Evolutionary conservation across 1,284 basidiomycete genomes (phyloP), one percentile per base, ranked within the genome.

Genomic region (Pterulicium gracile): DNA sequence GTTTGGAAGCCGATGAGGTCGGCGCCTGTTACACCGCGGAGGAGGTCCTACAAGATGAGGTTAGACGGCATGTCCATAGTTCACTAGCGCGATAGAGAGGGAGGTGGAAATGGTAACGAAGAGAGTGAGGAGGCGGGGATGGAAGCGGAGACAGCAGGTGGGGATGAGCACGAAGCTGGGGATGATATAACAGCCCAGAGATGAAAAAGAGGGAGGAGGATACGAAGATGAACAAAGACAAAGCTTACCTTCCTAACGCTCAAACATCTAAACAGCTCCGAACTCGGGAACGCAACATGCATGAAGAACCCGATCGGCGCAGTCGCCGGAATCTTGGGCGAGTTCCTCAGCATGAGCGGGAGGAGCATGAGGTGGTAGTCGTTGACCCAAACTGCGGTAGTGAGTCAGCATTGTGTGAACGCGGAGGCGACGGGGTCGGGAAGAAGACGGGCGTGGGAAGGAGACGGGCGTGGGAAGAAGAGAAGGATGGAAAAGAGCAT

Each of bases 321-420:
- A 19, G 73, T 72, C 0, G 81, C 54, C 2, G 69, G 66, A 35
- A 76, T 65, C n/a, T 62, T 61, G 10, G 68, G 66, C 0, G 63
- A 66, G 0, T 64, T 54, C 24, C 88, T 80, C 17, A 93, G 71
- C 63, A 93, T 77, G 23, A 72, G 68, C 0, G 89, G 90, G 15
- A 92, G 73, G 24, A 93, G 78, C 69, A 92, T 81, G 36, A 93
- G 77, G 56, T 93, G 90, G 58, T 89, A 89, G 62, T 89, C 87
- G 59, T 90, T 89, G 2, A 89, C 73, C 81, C 80, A 87, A 51
- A 87, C 72, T 73, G 49, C 27, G 24, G 39, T 44, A 12, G 14
- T 35, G 17, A 23, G 52, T 35, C 52, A 47, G 14, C 18, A 44
- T 40, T 49, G n/a, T 21, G 4, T 42, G 14, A 35, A 46, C 35